These are phyloP conservation scores for Kockovaella imperatae DNA, from an alignment of 768 basidiomycete genomes.

Conservation along the genomic window DNA sequence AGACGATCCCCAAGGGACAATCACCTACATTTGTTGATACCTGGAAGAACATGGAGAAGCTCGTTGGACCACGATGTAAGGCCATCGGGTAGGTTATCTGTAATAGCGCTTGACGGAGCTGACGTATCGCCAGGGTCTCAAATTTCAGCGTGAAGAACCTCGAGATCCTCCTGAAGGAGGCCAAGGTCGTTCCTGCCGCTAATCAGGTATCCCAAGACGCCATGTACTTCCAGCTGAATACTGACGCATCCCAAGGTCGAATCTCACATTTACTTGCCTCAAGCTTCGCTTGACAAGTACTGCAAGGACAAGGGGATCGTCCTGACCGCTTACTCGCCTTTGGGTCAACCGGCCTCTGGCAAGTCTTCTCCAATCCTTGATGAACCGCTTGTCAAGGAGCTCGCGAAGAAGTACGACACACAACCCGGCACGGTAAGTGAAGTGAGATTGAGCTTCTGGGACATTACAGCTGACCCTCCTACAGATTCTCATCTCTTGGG, in stretches of 20 bases:
- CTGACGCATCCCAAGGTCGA: slow-evolving; percentile 47
- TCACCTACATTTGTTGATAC: no score
- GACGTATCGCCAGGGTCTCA: slow-evolving; percentile 65
- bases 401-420: slow-evolving; percentile 35
- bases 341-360: slow-evolving; percentile 45
- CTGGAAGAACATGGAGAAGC: slow-evolving; percentile 67
- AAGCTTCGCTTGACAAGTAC: slow-evolving; percentile 54
- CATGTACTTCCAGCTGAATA: neutral
- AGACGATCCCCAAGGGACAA: neutral
- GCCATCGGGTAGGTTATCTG: slow-evolving; percentile 43
- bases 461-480: no score
- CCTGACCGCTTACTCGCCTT: slow-evolving; percentile 61
- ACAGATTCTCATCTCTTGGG: no score
- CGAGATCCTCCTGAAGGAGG: slow-evolving; percentile 61
- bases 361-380: slow-evolving; percentile 36
- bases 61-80: no score
- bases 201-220: slow-evolving; percentile 52
- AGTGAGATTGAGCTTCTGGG: no score
- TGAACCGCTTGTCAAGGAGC: slow-evolving; percentile 25
- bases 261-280: slow-evolving; percentile 63
- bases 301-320: slow-evolving; percentile 56
- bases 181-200: slow-evolving; percentile 59
- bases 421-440: no score
- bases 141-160: slow-evolving; percentile 61
- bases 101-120: no score